Evolutionary conservation across 305 asterid species (phyloP), one percentile per base, ranked within the genome.

Genomic region (Solanum hybrid): DNA sequence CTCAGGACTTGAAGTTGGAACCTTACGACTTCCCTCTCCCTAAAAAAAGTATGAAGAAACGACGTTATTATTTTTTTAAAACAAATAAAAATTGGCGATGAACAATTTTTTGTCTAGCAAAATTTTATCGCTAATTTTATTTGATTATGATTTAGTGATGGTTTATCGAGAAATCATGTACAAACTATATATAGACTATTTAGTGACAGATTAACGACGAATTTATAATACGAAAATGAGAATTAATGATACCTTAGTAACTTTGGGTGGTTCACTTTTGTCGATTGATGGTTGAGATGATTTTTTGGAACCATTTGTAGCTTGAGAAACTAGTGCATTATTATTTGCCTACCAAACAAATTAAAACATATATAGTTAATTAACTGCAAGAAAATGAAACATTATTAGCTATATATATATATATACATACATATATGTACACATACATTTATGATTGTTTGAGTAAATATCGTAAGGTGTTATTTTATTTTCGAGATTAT

Each of bases 21-120:
- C 96, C 92, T 88, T 95, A 75, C 94, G 94, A 90, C 90, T 96
- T 78, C 96, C 96, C 91, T 96, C 98, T 64, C 96, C 94, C 99
- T 97, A 93, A 93, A 24, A 72, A 71, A 69, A 14, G 13, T 12
- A 26, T 27, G 22, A 12, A 72, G 78, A 26, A 26, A 71, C 0
- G 20, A 26, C 5, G 31, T 71, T 71, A 71, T 26, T 71, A 71
- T 11, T 5, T 5, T 71, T 24, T 10, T 1, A 2, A 10, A 24
- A 24, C 3, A 24, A 11, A 71, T 2, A 26, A 71, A 24, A 71
- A 26, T 71, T 26, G 16, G 34, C 34, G 5, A 71, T 26, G 17
- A 10, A 66, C 7, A n/a, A 66, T 10, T n/a, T n/a, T 22, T 66
- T 60, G 6, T 66, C 14, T 66, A 1, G 13, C 14, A 66, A n/a